Evolutionary conservation across 768 basidiomycete species (phyloP), one percentile per base, ranked within the genome.

Genomic region (Leccinum olivaceopallidum): DNA sequence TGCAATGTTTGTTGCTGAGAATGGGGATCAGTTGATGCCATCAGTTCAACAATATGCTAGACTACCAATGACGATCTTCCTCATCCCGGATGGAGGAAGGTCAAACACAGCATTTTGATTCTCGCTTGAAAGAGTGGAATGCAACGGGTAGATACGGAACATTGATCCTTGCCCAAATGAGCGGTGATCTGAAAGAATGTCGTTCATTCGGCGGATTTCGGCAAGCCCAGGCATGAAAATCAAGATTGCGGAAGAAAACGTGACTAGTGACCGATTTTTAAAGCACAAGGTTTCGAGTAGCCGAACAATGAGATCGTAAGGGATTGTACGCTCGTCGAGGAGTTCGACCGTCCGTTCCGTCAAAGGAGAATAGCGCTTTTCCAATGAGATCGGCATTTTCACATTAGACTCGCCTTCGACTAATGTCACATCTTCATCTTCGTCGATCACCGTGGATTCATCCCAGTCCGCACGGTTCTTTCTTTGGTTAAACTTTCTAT

Each of bases 201-300:
- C 95, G 66, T 87, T 88, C 63, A 99, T 73, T 26, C 89, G 85
- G 37, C 95, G 86, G 58, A 99, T 99, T 76, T 97, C 95, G 34
- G 87, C 92, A 62, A 99, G 78, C 47, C 96, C 96, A 24, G 96
- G 95, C 84, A 98, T 86, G 75, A 99, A 99, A 61, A 99, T 79
- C 42, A 99, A 79, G 50, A 93, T 82, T 2, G 96, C 96, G 3
- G 84, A 76, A 3, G 94, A 95, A 75, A 85, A 94, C 1, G 72
- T 57, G 16, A 63, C 56, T 56, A 86, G 81, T 3, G 72, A 63
- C 3, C 67, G 63, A 62, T 89, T 84, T 52, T 86, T 83, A 65
- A 92, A 89, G 71, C 95, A 97, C 9, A 97, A 80, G 51, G 79
- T 80, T 69, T 98, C 95, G 50, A 99, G 79, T 3, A 98, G 76